These are phyloP conservation scores for Cladosporium sp. DNA, from an alignment of 2,329 filamentous ascomycete species.

Conservation along the genomic window DNA sequence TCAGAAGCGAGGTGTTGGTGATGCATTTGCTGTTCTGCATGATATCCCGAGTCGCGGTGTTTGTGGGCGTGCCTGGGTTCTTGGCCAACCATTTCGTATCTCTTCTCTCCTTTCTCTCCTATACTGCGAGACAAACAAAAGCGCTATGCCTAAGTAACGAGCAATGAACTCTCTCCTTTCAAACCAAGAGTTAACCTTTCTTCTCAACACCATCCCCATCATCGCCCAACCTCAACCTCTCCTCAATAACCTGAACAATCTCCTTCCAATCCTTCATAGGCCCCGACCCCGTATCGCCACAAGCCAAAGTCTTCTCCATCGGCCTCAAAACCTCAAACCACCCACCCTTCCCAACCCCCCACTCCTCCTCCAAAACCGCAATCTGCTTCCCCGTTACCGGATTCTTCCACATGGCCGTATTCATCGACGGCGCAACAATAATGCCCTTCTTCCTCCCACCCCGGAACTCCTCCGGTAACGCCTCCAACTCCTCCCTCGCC, in stretches of 20 bases:
- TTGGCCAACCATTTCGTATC: no score
- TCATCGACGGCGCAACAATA: conserved; percentile 78
- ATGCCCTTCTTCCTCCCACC: conserved; percentile 56
- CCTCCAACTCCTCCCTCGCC: conserved; percentile 2
- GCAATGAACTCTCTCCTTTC: no score
- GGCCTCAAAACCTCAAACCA: conserved; percentile 70
- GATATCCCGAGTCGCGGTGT: no score
- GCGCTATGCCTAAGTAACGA: no score
- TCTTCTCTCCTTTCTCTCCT: no score
- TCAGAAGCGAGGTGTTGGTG: no score
- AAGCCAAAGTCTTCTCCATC: conserved; percentile 72
- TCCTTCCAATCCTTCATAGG: conserved; percentile 78
- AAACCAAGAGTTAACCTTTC: neutral
- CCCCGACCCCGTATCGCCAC: conserved; percentile 75
- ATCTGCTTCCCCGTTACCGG: conserved; percentile 74
- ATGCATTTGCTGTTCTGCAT: no score
- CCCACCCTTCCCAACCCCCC: conserved; percentile 51
- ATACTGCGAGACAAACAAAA: no score
- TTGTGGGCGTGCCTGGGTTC: no score
- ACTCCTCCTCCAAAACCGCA: conserved; percentile 64
- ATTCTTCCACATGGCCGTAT: conserved; percentile 84
- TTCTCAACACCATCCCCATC: neutral
- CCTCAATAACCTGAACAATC: conserved; percentile 63
- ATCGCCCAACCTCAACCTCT: conserved; percentile 26
- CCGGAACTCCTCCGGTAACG: conserved; percentile 15